These are phyloP conservation scores for Solanum chiquidenum DNA, from an alignment of 257 asterid genomes.

Conservation along the genomic window DNA sequence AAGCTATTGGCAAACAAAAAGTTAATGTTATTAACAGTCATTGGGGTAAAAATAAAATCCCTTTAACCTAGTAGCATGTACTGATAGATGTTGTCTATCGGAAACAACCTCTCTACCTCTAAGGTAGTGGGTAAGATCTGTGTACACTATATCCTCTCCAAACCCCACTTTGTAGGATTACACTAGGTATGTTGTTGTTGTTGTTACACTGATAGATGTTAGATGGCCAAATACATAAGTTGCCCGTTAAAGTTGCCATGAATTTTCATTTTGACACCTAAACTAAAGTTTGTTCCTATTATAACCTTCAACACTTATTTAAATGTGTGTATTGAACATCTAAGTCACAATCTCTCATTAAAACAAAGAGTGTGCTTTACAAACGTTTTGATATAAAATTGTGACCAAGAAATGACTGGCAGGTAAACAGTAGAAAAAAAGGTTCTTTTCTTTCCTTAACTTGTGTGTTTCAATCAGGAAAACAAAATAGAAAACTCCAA, in stretches of 20 bases:
- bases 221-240: background rate
- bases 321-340: background rate
- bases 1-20: background rate
- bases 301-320: background rate
- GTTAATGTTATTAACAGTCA: background rate
- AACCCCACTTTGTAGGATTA: no score
- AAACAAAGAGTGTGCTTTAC: background rate
- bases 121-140: background rate
- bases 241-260: background rate
- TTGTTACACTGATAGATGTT: background rate
- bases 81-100: background rate
- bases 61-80: background rate
- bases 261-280: background rate
- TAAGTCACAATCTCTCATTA: background rate
- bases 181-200: background rate
- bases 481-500: background rate
- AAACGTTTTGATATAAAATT: background rate
- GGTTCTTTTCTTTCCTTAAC: background rate
- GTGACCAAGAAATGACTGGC: background rate
- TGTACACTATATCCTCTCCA: background rate
- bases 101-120: background rate
- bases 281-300: background rate
- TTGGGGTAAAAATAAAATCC: background rate
- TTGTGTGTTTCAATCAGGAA: background rate
- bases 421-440: background rate